Percentiles rank a stretch among this genome's conserved stretches.
These are phyloP conservation scores for Salvia sclarea DNA, from an alignment of 305 asterid genomes.

Conservation along the genomic window DNA sequence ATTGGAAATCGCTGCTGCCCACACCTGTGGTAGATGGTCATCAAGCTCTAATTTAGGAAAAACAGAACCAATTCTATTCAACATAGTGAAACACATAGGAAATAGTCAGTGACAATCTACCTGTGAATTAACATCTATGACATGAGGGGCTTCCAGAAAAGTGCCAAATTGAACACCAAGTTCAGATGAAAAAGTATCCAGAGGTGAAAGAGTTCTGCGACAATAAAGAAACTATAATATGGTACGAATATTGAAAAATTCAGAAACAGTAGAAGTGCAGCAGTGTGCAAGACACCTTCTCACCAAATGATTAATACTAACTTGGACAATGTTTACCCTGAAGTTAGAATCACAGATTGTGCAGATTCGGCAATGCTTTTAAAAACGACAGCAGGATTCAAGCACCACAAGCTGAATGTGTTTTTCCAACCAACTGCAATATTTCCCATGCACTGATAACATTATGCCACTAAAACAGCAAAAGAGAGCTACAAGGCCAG, in stretches of 20 bases:
- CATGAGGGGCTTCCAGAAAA: slow-evolving; percentile 93
- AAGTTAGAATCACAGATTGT: slow-evolving; percentile 86
- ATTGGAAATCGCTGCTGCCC: slow-evolving; percentile 82
- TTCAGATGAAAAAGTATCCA: slow-evolving; percentile 89
- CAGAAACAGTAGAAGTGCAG: not conserved
- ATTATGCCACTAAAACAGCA: slow-evolving; percentile 28
- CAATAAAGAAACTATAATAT: slow-evolving; percentile 24
- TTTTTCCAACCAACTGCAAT: slow-evolving; percentile 17
- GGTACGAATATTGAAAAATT: slow-evolving; percentile 27
- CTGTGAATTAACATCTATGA: slow-evolving; percentile 83
- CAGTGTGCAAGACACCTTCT: slow-evolving; percentile 1
- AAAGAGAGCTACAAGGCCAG: slow-evolving; percentile 7
- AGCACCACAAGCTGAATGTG: slow-evolving; percentile 69
- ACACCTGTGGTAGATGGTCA: slow-evolving; percentile 55
- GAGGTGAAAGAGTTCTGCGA: slow-evolving; percentile 85
- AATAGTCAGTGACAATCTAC: slow-evolving; percentile 44
- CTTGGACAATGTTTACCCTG: slow-evolving; percentile 66
- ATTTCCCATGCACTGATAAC: slow-evolving; percentile 31
- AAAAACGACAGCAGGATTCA: slow-evolving; percentile 95
- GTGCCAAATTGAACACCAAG: slow-evolving; percentile 91
- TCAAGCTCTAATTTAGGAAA: slow-evolving; percentile 33
- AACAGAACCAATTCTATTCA: slow-evolving; percentile 28
- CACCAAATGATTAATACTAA: not conserved
- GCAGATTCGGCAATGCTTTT: slow-evolving; percentile 75
- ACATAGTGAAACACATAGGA: slow-evolving; percentile 21